Evolutionary conservation across 495 filamentous ascomycete species (phyloP), one percentile per base, ranked within the genome.

Genomic region (Penicillium dipodomyicola): DNA sequence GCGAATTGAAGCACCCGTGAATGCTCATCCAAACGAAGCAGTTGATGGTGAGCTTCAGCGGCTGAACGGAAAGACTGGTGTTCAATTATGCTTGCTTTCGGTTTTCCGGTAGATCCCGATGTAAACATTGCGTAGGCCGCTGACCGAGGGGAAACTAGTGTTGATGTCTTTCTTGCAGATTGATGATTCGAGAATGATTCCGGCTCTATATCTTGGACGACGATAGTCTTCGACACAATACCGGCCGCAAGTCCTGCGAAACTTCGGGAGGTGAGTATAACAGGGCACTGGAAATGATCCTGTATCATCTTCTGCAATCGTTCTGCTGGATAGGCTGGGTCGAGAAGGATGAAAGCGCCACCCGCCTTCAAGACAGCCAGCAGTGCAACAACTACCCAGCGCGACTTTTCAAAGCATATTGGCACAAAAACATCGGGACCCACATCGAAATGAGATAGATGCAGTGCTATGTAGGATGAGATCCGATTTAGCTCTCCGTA

Each of bases 1-100:
- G 80, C 72, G 77, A 82, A n/a, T 20, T 61, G 41, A 10, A 52
- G 30, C 4, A 50, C 44, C 1, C 46, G 44, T 57, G 62, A 15
- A 22, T 54, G 15, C 11, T 40, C 29, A 15, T 1, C 4, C n/a
- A 30, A 4, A 15, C 22, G 11, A 46, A 25, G 27, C 15, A 23
- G 3, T 14, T 29, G 17, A 9, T 37, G 32, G 19, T 44, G 12
- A 71, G 50, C 56, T 70, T 58, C 39, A 3, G 29, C 52, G 72
- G 50, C 43, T 30, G 46, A 49, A 0, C 2, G 29, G 25, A 56
- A 56, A 10, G 53, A 49, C 20, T 37, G 27, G 43, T 56, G 42
- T 11, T 56, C 53, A 15, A 91, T 74, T 14, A 86, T 72, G 11
- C 89, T 84, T 19, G 87, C 87, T 61, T 91, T 91, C 0, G 88